Conservation (phyloP, 192 early-diverging fungal species). For the Funneliformis geosporum region DNA sequence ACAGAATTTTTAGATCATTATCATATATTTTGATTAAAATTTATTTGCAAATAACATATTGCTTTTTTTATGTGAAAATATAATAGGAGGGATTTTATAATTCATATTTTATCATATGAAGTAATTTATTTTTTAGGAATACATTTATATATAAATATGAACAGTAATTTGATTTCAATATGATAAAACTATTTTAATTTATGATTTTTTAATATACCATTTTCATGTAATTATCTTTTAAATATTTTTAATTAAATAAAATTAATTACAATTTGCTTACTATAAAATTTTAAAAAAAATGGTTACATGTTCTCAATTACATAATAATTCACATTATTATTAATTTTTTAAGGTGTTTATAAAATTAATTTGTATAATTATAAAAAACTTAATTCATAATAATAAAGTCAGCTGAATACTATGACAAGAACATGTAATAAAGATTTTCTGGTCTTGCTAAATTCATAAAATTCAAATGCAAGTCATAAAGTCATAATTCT, state of each 20-base stretch:
- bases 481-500: too few relatives aligned
- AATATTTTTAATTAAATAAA: neutral
- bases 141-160: neutral
- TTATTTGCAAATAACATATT: too few relatives aligned
- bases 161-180: neutral
- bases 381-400: neutral
- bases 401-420: neutral
- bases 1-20: too few relatives aligned
- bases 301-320: too few relatives aligned
- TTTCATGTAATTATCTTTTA: neutral
- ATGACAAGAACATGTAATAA: neutral
- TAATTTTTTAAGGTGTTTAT: neutral
- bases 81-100: neutral
- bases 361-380: neutral
- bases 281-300: too few relatives aligned
- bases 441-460: too few relatives aligned
- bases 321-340: neutral
- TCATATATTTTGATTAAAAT: too few relatives aligned
- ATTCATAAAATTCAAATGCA: too few relatives aligned
- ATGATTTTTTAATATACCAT: neutral
- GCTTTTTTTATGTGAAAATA: too few relatives aligned
- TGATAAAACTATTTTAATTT: neutral
- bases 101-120: neutral
- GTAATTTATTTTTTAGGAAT: conserved; percentile 1
- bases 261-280: too few relatives aligned